Evolutionary conservation across 2,329 filamentous ascomycete species (phyloP).

Genomic region (Scopulariopsis brevicaulis): DNA sequence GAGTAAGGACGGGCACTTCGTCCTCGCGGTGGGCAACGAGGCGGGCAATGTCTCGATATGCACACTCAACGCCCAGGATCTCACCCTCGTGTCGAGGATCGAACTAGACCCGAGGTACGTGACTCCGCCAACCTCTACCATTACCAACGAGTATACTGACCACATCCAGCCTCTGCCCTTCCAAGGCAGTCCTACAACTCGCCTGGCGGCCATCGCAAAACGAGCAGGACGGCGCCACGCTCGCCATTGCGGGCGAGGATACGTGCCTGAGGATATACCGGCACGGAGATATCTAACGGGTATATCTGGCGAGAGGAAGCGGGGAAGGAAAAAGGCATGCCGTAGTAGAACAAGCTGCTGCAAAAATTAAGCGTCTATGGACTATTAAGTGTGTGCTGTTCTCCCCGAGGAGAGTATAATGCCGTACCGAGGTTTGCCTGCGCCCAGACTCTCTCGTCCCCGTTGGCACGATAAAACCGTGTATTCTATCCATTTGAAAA

Average conservation of each 20-base stretch:
- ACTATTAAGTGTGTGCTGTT: background rate
- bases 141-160: background rate
- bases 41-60: conserved; percentile 26
- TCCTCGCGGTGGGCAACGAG: conserved; percentile 49
- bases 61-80: conserved; percentile 1
- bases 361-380: background rate
- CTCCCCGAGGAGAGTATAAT: background rate
- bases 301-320: conserved; percentile 7
- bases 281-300: conserved; percentile 14
- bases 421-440: background rate
- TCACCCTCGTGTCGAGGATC: background rate
- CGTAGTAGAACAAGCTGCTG: background rate
- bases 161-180: conserved; percentile 36
- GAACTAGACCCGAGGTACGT: conserved; percentile 1
- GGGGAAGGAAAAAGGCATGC: background rate
- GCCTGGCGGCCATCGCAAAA: conserved; percentile 49
- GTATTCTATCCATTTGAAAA: background rate
- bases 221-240: conserved; percentile 19
- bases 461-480: background rate
- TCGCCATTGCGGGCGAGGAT: conserved; percentile 50
- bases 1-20: conserved; percentile 12
- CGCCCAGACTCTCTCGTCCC: no score
- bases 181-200: conserved; percentile 55
- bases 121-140: background rate
- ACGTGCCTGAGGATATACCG: conserved; percentile 47